Base-by-base conservation (phyloP, 176 grass and related monocot species). In the Oryza glumipatula region DNA sequence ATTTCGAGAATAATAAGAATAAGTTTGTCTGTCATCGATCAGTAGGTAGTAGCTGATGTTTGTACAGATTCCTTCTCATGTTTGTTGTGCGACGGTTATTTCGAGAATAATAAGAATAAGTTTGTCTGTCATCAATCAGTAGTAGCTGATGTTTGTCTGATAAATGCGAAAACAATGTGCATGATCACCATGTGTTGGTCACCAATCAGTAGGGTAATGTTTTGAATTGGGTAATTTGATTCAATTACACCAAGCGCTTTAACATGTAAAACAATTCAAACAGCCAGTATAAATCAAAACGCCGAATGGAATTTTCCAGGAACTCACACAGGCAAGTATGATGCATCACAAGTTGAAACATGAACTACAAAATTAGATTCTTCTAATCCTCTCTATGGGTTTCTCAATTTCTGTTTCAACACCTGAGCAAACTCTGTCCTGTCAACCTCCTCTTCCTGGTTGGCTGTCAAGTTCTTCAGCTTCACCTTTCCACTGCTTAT, bases 381-480 rank as follows among this genome's bases (percentile, higher is more conserved):
- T 32, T n/a, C n/a, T n/a, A n/a, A n/a, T n/a, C n/a, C n/a, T 45
- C 1, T 58, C 67, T 61, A 86, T 48, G 47, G 7, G 41, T 61
- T 80, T 72, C 67, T 61, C 7, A 98, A 64, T 84, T 85, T 93
- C 61, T 32, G 88, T 6, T 52, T 84, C 66, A 98, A 85, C 72
- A 91, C 87, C 81, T 90, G 64, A 77, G 91, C 91, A 80, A 92
- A 88, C 32, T 84, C 79, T 23, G 88, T 76, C 68, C 87, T 91
- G 5, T 24, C 70, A 88, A 93, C 76, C 38, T 91, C 93, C 51
- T 86, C 83, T 67, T 99, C 91, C 82, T 91, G 73, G 72, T 67
- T 91, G 66, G 86, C 80, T 46, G 69, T 74, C 17, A 99, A 82
- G 74, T 96, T 88, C 88, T 99, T 99, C 91, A 99, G 81, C 32